Evolutionary conservation across 2,329 filamentous ascomycete species (phyloP).

Genomic region (Ceratocystis cacaofunesta): DNA sequence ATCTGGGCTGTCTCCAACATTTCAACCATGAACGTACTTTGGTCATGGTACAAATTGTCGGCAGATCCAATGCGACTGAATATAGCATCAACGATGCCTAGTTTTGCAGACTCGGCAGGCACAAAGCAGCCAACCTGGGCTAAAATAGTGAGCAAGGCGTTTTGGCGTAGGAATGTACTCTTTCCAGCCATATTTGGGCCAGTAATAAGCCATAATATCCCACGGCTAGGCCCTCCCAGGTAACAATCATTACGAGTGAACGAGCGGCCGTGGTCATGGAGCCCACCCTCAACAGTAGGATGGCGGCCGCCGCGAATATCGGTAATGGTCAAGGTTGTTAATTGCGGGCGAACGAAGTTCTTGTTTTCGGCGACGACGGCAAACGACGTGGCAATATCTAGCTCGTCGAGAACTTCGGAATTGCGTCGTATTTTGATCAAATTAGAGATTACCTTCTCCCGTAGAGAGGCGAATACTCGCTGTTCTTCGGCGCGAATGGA

Average conservation of each 20-base stretch:
- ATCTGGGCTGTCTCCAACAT: conserved; percentile 96
- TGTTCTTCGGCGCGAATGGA: conserved; percentile 77
- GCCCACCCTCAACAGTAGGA: conserved; percentile 75
- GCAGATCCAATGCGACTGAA: conserved; percentile 89
- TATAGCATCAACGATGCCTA: conserved; percentile 89
- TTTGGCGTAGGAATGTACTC: conserved; percentile 88
- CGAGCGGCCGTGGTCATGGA: conserved; percentile 61
- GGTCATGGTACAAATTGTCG: conserved; percentile 85
- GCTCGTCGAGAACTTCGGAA: conserved; percentile 78
- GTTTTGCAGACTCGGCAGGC: conserved; percentile 68
- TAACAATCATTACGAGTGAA: conserved; percentile 82
- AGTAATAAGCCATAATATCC: conserved; percentile 52
- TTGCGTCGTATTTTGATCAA: conserved; percentile 79
- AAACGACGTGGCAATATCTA: conserved; percentile 81
- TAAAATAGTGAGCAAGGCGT: conserved; percentile 83
- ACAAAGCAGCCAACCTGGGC: conserved; percentile 90
- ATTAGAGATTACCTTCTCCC: conserved; percentile 62
- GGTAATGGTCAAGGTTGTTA: conserved; percentile 47
- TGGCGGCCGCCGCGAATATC: conserved; percentile 77
- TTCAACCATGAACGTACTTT: conserved; percentile 98
- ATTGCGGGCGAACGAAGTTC: conserved; percentile 53
- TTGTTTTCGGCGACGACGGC: conserved; percentile 64
- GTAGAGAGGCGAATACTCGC: conserved; percentile 58
- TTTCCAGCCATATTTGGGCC: conserved; percentile 98
- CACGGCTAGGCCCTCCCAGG: conserved; percentile 46